Evolutionary conservation across 208 protist species (phyloP), one percentile per base, ranked within the genome.

Genomic region (Leishmania tarentolae): DNA sequence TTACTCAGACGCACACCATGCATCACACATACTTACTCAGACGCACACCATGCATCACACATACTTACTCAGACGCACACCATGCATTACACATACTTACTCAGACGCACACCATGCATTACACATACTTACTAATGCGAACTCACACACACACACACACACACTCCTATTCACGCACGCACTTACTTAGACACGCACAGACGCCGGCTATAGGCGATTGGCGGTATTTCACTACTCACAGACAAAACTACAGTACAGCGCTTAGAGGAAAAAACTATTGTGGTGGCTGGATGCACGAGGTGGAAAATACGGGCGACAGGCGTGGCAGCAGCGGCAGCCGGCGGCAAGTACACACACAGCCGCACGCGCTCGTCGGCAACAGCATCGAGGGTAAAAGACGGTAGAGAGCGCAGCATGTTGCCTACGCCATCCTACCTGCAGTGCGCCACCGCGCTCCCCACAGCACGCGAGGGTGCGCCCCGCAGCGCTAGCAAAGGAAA

Each of bases 1-100:
- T 46, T 3, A 74, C 44, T 47, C 79, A 77, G 42, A 82, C 79
- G 77, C 69, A 53, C 44, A n/a, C 31, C 44, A 56, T 8, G 17
- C 21, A 53, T n/a, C 44, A 40, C 3, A 19, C 69, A 31, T 7
- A 53, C 28, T 53, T 11, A 46, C 56, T 31, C 0, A 53, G 4
- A 31, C 56, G 35, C 47, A 76, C 50, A 31, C 40, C n/a, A n/a
- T n/a, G n/a, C n/a, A n/a, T n/a, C n/a, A n/a, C n/a, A n/a, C n/a
- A n/a, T n/a, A n/a, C n/a, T n/a, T n/a, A n/a, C n/a, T n/a, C n/a
- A n/a, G n/a, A 37, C 76, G 69, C 75, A 63, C 5, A 52, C 8
- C 46, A 47, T 8, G 46, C 46, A 47, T 8, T 8, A 8, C 53
- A 59, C 53, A 59, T 4, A 59, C 53, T n/a, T n/a, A n/a, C n/a